Conservation (phyloP, 2,329 filamentous ascomycete species). For the Trichoderma gracile region DNA sequence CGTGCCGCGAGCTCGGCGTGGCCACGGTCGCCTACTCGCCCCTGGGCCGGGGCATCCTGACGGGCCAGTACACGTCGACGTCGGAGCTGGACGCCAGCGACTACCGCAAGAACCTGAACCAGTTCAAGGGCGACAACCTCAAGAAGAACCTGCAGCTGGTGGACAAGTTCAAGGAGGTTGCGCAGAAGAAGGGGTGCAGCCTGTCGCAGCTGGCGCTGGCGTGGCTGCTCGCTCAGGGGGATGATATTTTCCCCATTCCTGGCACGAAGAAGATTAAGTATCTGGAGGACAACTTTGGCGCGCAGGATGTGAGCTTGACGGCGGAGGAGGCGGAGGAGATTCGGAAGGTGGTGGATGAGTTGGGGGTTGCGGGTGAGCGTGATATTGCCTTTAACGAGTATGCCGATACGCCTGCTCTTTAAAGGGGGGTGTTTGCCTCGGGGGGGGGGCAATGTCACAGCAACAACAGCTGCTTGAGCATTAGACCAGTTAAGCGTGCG, state of each 20-base stretch:
- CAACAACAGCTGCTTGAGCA: neutral
- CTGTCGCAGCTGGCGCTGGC: conserved; percentile 61
- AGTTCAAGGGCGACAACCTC: conserved; percentile 30
- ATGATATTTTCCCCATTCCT: conserved; percentile 61
- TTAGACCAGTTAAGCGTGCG: too few relatives aligned
- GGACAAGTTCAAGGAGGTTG: conserved; percentile 50
- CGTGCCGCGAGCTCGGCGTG: conserved; percentile 59
- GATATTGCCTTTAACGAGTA: conserved; percentile 3
- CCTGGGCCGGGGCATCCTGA: conserved; percentile 59
- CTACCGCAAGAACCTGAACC: conserved; percentile 37
- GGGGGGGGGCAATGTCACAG: neutral
- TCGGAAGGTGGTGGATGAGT: conserved; percentile 10
- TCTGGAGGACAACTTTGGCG: conserved; percentile 48
- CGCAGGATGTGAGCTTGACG: conserved; percentile 36
- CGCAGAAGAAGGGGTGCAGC: conserved; percentile 55
- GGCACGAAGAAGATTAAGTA: conserved; percentile 51
- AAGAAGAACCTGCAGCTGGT: conserved; percentile 55
- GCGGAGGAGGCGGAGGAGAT: conserved; percentile 12
- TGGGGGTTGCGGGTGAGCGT: conserved; percentile 13
- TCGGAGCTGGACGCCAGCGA: conserved; percentile 49
- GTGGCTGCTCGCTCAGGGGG: conserved; percentile 62
- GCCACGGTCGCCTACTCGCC: conserved; percentile 60
- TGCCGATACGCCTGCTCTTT: conserved; percentile 18
- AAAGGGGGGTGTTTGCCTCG: neutral
- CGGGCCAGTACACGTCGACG: conserved; percentile 48